Percentiles rank a stretch among this genome's conserved stretches.
These are phyloP conservation scores for Kappamyces sp. DNA, from an alignment of 192 early-diverging fungal species.

Conservation along the genomic window DNA sequence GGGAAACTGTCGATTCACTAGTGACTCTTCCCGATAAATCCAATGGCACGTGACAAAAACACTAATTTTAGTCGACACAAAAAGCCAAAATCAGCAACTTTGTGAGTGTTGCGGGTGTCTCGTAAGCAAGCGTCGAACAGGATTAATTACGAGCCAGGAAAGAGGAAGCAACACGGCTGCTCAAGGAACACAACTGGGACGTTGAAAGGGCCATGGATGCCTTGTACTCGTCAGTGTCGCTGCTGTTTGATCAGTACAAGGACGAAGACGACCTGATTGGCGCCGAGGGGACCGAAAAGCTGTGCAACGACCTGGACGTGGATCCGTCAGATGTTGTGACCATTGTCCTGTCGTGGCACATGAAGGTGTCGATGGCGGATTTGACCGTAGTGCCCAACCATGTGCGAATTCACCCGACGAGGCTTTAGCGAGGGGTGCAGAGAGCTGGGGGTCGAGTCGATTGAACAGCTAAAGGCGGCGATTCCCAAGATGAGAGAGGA, in stretches of 20 bases:
- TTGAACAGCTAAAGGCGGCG: conserved; percentile 57
- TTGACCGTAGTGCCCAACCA: conserved; percentile 39
- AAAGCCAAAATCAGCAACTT: too few species aligned
- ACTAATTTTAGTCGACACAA: too few species aligned
- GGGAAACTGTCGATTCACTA: too few species aligned
- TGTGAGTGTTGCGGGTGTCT: too few species aligned
- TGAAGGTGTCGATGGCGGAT: conserved; percentile 23
- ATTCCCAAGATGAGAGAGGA: conserved; percentile 45
- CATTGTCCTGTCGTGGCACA: conserved; percentile 62
- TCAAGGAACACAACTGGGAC: conserved; percentile 49
- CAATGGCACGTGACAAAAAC: too few species aligned
- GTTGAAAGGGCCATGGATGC: conserved; percentile 57
- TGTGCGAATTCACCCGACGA: conserved; percentile 66
- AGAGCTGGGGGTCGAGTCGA: conserved; percentile 55
- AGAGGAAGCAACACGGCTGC: not conserved
- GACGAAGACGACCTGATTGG: conserved; percentile 56
- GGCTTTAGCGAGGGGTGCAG: conserved; percentile 63
- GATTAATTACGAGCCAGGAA: not conserved
- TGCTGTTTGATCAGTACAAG: conserved; percentile 69
- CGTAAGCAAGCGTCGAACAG: too few species aligned
- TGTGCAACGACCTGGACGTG: conserved; percentile 64
- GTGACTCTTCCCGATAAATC: too few species aligned
- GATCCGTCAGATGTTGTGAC: conserved; percentile 70
- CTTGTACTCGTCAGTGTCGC: conserved; percentile 29
- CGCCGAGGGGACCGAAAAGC: conserved; percentile 65